Evolutionary conservation across 139 green algal genomes (phyloP), one percentile per base, ranked within the genome.

Genomic region (Edaphochlamys debaryana): DNA sequence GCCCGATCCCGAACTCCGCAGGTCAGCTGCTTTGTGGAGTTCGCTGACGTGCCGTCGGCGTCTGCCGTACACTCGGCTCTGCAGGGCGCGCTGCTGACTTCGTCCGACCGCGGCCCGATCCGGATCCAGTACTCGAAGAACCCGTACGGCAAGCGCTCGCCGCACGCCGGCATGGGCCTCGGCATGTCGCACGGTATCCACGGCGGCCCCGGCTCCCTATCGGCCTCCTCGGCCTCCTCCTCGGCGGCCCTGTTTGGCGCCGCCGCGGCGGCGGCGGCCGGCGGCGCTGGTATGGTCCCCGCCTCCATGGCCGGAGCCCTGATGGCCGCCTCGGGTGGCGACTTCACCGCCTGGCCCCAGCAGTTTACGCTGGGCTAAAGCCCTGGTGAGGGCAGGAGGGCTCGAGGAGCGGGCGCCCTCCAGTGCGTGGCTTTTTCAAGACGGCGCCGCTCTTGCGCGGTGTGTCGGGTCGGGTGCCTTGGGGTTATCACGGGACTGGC

Each of bases 101-200:
- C 91, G n/a, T 96, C 92, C 17, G 94, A 98, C 79, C 87, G 94
- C 17, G 95, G 95, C 52, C 92, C 92, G 62, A 97, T 98, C 67
- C 92, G 95, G 58, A 94, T 98, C 74, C 94, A 98, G 90, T 98
- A 92, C 90, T 93, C 81, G 79, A 96, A 96, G 60, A 98, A 98
- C 87, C 96, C 95, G 7, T 98, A 82, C 60, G 76, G 76, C 45
- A 82, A 82, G 63, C 76, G 76, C 62, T 74, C 45, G 3, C 76
- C 62, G 42, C 63, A 82, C 42, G 34, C 25, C 4, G 32, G 32
- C 22, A 45, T 58, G 29, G 37, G 8, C n/a, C 5, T 3, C 37
- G 60, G 40, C 41, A 36, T 32, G 69, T 38, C 17, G 23, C 54
- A 22, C 6, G n/a, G n/a, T n/a, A n/a, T n/a, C n/a, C 67, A 70